These are phyloP conservation scores for Glaciozyma martinii DNA, from an alignment of 768 basidiomycete species.

Conservation along the genomic window DNA sequence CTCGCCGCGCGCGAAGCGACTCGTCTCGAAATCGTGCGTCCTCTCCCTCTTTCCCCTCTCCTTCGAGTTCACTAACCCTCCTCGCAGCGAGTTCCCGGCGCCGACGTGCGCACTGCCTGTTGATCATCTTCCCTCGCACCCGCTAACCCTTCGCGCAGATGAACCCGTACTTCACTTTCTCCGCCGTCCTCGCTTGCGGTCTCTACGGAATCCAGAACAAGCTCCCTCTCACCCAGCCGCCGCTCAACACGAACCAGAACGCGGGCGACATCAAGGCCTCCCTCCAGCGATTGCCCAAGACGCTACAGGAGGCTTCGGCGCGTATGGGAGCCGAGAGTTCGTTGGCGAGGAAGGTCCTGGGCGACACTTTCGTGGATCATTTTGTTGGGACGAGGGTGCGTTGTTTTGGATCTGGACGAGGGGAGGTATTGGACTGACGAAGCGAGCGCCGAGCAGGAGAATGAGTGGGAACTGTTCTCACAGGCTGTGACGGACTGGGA, in stretches of 20 bases:
- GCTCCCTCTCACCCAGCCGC: constrained; percentile 57
- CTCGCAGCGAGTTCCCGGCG: constrained; percentile 69
- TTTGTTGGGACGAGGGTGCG: constrained; percentile 90
- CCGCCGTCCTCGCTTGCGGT: constrained; percentile 73
- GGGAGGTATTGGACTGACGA: constrained; percentile 49
- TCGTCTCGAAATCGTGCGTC: constrained; percentile 61
- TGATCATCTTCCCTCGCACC: not conserved
- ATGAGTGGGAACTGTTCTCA: constrained; percentile 24
- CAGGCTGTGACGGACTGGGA: constrained; percentile 32
- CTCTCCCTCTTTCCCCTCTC: not conserved
- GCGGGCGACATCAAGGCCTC: constrained; percentile 35
- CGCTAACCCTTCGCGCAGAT: constrained; percentile 35
- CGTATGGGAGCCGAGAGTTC: constrained; percentile 70
- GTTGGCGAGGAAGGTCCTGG: constrained; percentile 69
- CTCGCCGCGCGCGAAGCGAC: constrained; percentile 72
- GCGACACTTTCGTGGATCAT: constrained; percentile 85
- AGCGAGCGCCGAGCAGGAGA: not conserved
- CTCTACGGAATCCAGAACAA: constrained; percentile 77
- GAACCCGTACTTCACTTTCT: constrained; percentile 80
- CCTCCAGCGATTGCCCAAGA: constrained; percentile 66
- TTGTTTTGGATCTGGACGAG: constrained; percentile 68
- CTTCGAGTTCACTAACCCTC: not conserved
- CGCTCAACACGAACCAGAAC: constrained; percentile 45
- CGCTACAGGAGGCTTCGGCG: constrained; percentile 67
- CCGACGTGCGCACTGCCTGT: constrained; percentile 56